Evolutionary conservation across 2,329 filamentous ascomycete species (phyloP), one percentile per base, ranked within the genome.

Genomic region (Ambrosiella beaveri): DNA sequence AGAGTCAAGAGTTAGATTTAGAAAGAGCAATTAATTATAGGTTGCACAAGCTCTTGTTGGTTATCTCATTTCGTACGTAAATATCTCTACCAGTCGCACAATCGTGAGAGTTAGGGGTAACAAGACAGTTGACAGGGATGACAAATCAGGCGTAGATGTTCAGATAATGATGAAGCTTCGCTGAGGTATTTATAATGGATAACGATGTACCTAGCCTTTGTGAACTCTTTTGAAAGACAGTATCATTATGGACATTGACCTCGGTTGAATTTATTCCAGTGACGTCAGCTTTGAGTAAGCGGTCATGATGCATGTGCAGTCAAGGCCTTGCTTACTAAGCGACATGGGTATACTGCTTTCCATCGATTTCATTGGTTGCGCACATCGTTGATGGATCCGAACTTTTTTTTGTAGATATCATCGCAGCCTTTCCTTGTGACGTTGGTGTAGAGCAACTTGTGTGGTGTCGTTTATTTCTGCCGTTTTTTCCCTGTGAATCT

Each of bases 361-460:
- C 9, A 27, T 35, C 19, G 27, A 27, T 51, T 19, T 58, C 8
- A 58, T 58, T 58, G 57, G 40, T 15, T 54, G 47, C 38, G 8
- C 27, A n/a, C 17, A 57, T 11, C 15, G 38, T 45, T 15, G 53
- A 41, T 15, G 41, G 41, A 55, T 50, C 38, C 49, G 41, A 50
- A 54, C 51, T 58, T 58, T 58, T 51, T 55, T 45, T 47, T 54
- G 19, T 13, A 11, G 11, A 53, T 19, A 54, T 7, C 15, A 54
- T 54, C 38, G 11, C 7, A 54, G 36, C 52, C 38, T 54, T 57
- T 44, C 13, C 11, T 57, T 27, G 5, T 27, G 27, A 27, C 27
- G 27, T 4, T 27, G 27, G 3, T 27, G 27, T 27, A 27, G 27
- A 27, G 27, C 27, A 27, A 27, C 3, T 4, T 27, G 27, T 4